Evolutionary conservation across 106 monocot species (phyloP).

Genomic region (Amphibolis antarctica): DNA sequence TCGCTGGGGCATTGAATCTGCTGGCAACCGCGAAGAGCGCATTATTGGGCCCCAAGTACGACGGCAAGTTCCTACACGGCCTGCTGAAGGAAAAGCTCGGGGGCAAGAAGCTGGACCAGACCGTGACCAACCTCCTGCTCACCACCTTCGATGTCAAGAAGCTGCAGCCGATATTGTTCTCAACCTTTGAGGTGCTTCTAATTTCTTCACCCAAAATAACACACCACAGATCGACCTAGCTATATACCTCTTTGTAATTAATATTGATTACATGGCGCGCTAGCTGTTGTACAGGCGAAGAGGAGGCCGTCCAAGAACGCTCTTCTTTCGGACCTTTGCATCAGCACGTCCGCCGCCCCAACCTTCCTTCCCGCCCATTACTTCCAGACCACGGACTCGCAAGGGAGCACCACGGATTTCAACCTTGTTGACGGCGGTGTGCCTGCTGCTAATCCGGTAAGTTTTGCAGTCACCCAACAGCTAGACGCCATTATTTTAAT

Average conservation of each 20-base stretch:
- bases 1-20: not conserved
- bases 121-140: constrained; percentile 12
- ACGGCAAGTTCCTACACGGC: constrained; percentile 9
- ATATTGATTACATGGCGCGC: too few relatives aligned
- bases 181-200: constrained; percentile 10
- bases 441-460: constrained; percentile 58
- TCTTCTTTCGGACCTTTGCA: constrained; percentile 30
- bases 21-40: not conserved
- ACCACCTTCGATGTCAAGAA: constrained; percentile 13
- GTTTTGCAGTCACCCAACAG: too few relatives aligned
- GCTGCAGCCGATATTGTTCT: constrained; percentile 13
- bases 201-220: too few relatives aligned
- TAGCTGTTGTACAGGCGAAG: too few relatives aligned
- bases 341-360: constrained; percentile 45
- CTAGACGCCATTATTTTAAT: too few relatives aligned
- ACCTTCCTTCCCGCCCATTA: constrained; percentile 53
- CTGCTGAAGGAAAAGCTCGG: not conserved
- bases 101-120: not conserved
- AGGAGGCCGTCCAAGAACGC: too few relatives aligned
- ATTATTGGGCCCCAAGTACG: constrained; percentile 10
- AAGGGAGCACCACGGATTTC: constrained; percentile 17
- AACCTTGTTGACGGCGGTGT: constrained; percentile 53
- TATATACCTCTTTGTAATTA: too few relatives aligned
- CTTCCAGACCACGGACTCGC: constrained; percentile 21
- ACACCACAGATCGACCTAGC: too few relatives aligned